These are phyloP conservation scores for Mycena haematopus DNA, from an alignment of 768 basidiomycete genomes.

Conservation along the genomic window DNA sequence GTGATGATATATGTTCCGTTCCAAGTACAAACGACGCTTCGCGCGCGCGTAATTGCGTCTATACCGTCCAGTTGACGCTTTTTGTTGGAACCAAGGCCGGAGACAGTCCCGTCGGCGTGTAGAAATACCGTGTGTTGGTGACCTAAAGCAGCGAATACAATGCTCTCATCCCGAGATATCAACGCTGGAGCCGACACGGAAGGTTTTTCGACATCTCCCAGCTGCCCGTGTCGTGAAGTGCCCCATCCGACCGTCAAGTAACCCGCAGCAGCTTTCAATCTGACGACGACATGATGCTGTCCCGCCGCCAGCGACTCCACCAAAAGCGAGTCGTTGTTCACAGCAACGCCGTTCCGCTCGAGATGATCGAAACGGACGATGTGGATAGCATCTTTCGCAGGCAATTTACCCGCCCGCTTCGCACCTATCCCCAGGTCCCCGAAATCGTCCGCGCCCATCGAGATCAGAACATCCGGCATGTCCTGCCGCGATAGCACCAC, in stretches of 20 bases:
- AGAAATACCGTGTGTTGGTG: conserved; percentile 57
- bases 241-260: conserved; percentile 79
- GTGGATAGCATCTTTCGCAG: conserved; percentile 39
- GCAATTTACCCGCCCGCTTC: conserved; percentile 21
- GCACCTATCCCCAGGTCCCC: conserved; percentile 75
- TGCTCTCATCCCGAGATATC: conserved; percentile 40
- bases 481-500: conserved; percentile 58
- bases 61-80: conserved; percentile 68
- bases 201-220: conserved; percentile 51
- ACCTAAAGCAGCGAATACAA: conserved; percentile 46
- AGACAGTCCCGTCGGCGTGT: conserved; percentile 59
- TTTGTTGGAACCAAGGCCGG: conserved; percentile 70
- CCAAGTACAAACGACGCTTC: conserved; percentile 71
- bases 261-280: conserved; percentile 40
- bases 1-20: conserved; percentile 70
- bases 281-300: conserved; percentile 72
- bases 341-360: conserved; percentile 13
- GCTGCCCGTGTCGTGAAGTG: conserved; percentile 81
- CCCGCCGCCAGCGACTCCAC: conserved; percentile 64
- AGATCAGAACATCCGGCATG: conserved; percentile 61
- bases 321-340: conserved; percentile 32
- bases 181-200: conserved; percentile 42
- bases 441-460: conserved; percentile 87
- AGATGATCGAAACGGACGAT: conserved; percentile 52
- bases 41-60: conserved; percentile 33